A percentile compares a stretch with the other conserved stretches of the same genome.
These are phyloP conservation scores for Diphasiastrum complanatum DNA, from an alignment of 83 land plant species.

Conservation along the genomic window DNA sequence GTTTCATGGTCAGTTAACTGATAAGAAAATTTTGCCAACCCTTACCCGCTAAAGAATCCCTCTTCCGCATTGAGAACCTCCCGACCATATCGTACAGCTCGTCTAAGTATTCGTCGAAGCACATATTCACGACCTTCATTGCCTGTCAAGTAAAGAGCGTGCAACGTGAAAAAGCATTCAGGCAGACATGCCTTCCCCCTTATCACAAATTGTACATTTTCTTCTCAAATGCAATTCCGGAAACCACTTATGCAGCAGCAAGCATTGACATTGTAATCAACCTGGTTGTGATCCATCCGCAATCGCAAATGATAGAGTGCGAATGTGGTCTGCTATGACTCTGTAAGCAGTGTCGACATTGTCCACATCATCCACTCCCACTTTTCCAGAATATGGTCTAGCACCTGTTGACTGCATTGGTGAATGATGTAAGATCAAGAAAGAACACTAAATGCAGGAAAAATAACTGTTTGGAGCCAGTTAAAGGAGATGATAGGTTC, in stretches of 20 bases:
- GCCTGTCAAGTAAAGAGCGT: too few relatives aligned
- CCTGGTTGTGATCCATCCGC: constrained; percentile 98
- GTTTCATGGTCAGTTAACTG: too few relatives aligned
- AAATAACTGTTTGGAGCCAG: background rate
- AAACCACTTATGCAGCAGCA: background rate
- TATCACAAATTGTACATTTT: background rate
- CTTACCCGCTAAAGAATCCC: constrained; percentile 91
- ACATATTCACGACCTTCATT: constrained; percentile 98
- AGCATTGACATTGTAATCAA: constrained; percentile 3
- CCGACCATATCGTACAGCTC: constrained; percentile 92
- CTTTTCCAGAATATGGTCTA: constrained; percentile 59
- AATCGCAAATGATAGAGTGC: constrained; percentile 94
- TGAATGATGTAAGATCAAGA: background rate
- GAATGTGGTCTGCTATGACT: constrained; percentile 92
- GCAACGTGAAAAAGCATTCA: too few relatives aligned
- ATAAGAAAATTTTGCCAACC: background rate
- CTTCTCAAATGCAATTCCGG: background rate
- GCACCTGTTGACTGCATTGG: constrained; percentile 70
- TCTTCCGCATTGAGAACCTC: constrained; percentile 86
- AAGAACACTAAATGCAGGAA: background rate
- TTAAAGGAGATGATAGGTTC: too few relatives aligned
- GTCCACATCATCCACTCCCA: constrained; percentile 80
- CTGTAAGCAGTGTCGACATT: constrained; percentile 91
- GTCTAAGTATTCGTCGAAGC: constrained; percentile 75
- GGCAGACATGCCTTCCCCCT: too few relatives aligned